Evolutionary conservation across 2,329 filamentous ascomycete genomes (phyloP).

Genomic region (Verticillium longisporum): DNA sequence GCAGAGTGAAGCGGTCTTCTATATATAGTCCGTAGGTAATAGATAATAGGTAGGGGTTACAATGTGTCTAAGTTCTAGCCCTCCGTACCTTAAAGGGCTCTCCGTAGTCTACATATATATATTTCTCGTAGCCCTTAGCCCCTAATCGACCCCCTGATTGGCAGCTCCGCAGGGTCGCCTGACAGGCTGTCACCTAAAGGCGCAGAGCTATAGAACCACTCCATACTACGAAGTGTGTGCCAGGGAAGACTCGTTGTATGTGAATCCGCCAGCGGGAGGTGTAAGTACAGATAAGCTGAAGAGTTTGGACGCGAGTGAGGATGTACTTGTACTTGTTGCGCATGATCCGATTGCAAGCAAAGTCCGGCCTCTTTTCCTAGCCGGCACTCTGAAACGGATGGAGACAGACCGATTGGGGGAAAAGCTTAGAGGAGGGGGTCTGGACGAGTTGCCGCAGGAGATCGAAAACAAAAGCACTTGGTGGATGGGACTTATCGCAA

Average conservation of each 20-base stretch:
- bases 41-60: no score
- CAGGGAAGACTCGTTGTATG: slow-evolving; percentile 10
- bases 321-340: slow-evolving; percentile 10
- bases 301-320: slow-evolving; percentile 9
- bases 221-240: slow-evolving; percentile 4
- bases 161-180: no score
- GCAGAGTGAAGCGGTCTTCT: no score
- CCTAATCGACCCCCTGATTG: no score
- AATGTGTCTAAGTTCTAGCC: no score
- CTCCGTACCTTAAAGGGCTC: no score
- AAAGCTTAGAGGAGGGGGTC: slow-evolving; percentile 3
- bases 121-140: no score
- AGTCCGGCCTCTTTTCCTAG: slow-evolving; percentile 1
- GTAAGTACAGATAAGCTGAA: slow-evolving; percentile 6
- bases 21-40: no score
- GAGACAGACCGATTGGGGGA: background rate
- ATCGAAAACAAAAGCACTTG: background rate
- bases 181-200: background rate
- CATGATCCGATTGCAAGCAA: slow-evolving; percentile 10
- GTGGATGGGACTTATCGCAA: slow-evolving; percentile 4
- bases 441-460: slow-evolving; percentile 3
- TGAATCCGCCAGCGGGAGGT: slow-evolving; percentile 6
- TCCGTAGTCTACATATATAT: no score
- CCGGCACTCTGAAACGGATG: slow-evolving; percentile 1
- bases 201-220: background rate